phyloP scores from a whole-genome alignment of 805 yeast genomes.

The Teunomyces tritomae region DNA sequence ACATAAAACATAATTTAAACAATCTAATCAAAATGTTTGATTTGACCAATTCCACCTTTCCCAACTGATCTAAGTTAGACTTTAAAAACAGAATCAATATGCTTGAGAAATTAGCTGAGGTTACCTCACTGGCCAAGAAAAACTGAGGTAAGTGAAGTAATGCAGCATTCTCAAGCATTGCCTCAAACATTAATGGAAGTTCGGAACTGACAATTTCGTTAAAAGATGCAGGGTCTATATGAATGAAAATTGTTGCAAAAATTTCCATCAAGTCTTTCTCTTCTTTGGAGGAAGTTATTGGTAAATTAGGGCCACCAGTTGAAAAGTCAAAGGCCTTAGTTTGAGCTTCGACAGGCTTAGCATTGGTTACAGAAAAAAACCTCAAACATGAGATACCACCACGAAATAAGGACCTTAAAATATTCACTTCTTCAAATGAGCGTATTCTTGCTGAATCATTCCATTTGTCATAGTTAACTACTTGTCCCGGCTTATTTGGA shows the following conservation, averaged over 20 bases:
- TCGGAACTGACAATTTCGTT: conserved; percentile 86
- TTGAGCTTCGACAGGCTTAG: conserved; percentile 33
- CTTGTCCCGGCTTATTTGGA: conserved; percentile 45
- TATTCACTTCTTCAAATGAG: conserved; percentile 76
- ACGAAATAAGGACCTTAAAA: conserved; percentile 72
- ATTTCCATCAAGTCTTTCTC: conserved; percentile 95
- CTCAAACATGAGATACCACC: conserved; percentile 81
- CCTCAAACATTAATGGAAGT: conserved; percentile 70
- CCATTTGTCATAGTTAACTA: conserved; percentile 58
- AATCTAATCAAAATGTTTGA: conserved; percentile 80
- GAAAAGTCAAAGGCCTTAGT: conserved; percentile 53
- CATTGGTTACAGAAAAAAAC: conserved; percentile 63
- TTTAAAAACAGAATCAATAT: conserved; percentile 74
- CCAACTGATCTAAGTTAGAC: conserved; percentile 71
- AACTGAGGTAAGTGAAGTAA: conserved; percentile 89
- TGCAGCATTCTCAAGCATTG: conserved; percentile 81
- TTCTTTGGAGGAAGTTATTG: conserved; percentile 85
- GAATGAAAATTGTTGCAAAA: conserved; percentile 88
- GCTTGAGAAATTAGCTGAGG: conserved; percentile 89
- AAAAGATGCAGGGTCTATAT: conserved; percentile 92
- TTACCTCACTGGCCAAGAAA: conserved; percentile 89
- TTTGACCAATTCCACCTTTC: conserved; percentile 72
- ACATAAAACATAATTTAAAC: conserved; percentile 92
- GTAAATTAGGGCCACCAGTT: conserved; percentile 75
- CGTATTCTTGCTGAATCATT: conserved; percentile 82